Base-by-base conservation (phyloP, 2,329 filamentous ascomycete species). In the Monosporascus sp. region DNA sequence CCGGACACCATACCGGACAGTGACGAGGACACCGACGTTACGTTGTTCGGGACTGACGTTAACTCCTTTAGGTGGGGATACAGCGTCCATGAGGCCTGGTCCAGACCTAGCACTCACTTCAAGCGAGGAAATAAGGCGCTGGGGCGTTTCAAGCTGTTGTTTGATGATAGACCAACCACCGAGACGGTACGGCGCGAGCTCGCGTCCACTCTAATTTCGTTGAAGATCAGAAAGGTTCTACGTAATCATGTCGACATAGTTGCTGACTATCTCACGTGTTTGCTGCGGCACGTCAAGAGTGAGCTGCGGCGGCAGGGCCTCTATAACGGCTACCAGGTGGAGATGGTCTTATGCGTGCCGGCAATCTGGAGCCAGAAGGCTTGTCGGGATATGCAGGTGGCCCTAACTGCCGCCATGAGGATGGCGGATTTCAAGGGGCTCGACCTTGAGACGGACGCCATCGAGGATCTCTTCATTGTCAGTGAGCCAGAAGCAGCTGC, bases 401-500 rank as follows among this genome's bases (percentile, higher is more conserved):
- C 60, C 3, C 48, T 60, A 50, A 50, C 54, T 2, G 51, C 42
- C 11, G 58, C 57, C 27, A 59, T 59, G 51, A 39, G 20, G 27
- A 46, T 45, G n/a, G 51, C 56, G 3, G 50, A 51, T 5, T 55
- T 60, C 39, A 44, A 51, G 20, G 53, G 58, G 6, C 51, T 60
- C 24, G 50, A 57, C 17, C 27, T 47, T 3, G 9, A 50, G 17
- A 48, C 54, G 18, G 48, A 60, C 31, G 49, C 46, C 14, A 59
- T 65, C n/a, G 58, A 65, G 18, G 62, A 64, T 22, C 48, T 68
- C 2, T 68, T 66, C 37, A 58, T 67, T 17, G 58, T 65, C 6
- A 59, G 59, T 8, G 65, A 67, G 42, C 64, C 65, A 3, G 64
- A 67, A 52, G 62, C 62, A 17, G 64, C 64, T 1, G 64, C 62